Conservation (phyloP, 2,329 filamentous ascomycete species). For the Microdochium trichocladiopsis region DNA sequence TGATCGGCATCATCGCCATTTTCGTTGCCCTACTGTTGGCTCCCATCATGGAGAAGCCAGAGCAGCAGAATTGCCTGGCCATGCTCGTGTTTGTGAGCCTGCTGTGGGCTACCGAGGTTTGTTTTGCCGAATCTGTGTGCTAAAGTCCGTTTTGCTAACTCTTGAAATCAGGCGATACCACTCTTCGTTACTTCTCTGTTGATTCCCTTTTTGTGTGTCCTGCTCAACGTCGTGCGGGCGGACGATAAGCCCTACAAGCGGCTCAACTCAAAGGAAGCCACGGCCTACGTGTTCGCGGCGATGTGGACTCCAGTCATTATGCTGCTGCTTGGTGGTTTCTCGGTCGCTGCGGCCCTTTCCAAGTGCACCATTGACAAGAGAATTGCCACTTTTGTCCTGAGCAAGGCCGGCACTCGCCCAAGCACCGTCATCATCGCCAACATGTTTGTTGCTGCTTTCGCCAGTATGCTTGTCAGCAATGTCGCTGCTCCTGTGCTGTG, state of each 20-base stretch:
- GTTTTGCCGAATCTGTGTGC: slow-evolving; percentile 9
- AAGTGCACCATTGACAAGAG: slow-evolving; percentile 98
- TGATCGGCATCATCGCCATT: slow-evolving; percentile 62
- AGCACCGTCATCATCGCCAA: slow-evolving; percentile 88
- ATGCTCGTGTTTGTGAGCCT: slow-evolving; percentile 90
- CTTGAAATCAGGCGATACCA: slow-evolving; percentile 66
- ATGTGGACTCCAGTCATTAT: slow-evolving; percentile 99
- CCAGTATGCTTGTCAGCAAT: slow-evolving; percentile 99
- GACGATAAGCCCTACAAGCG: slow-evolving; percentile 62
- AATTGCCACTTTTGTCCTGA: slow-evolving; percentile 91
- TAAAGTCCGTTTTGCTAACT: slow-evolving; percentile 9
- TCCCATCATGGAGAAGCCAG: slow-evolving; percentile 77
- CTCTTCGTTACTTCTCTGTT: slow-evolving; percentile 93
- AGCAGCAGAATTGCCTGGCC: slow-evolving; percentile 94
- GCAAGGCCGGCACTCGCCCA: slow-evolving; percentile 89
- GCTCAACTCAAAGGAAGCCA: slow-evolving; percentile 73
- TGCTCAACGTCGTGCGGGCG: slow-evolving; percentile 75
- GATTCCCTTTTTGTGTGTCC: slow-evolving; percentile 87
- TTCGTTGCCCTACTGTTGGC: slow-evolving; percentile 70
- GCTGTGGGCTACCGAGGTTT: slow-evolving; percentile 91
- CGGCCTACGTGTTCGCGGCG: slow-evolving; percentile 78
- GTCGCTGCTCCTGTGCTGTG: slow-evolving; percentile 95
- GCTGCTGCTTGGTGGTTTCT: slow-evolving; percentile 93
- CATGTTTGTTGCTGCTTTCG: slow-evolving; percentile 97
- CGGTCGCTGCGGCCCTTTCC: slow-evolving; percentile 86